A percentile compares a stretch with the other conserved stretches of the same genome.
phyloP scores from a whole-genome alignment of 2,329 filamentous ascomycete genomes.

The Beauveria bassiana region DNA sequence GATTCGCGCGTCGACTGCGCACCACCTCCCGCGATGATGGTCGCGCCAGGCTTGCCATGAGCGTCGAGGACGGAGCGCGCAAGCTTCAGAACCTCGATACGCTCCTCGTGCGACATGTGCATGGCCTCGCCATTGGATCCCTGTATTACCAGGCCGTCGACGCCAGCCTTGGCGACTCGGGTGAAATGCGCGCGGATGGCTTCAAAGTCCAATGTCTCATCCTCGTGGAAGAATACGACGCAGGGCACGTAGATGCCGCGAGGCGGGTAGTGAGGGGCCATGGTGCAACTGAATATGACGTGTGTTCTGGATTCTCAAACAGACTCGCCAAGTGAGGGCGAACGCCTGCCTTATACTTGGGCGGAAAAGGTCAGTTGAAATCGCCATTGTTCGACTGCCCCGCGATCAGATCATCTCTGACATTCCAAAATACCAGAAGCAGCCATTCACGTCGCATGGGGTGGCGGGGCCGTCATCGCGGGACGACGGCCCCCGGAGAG shows the following conservation, averaged over 20 bases:
- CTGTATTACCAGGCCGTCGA: slow-evolving; percentile 69
- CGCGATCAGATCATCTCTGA: not conserved
- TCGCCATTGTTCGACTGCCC: not conserved
- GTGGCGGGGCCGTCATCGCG: not conserved
- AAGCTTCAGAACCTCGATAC: slow-evolving; percentile 53
- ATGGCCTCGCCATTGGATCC: slow-evolving; percentile 81
- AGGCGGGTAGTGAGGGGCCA: slow-evolving; percentile 9
- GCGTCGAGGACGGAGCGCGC: slow-evolving; percentile 58
- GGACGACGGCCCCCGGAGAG: not conserved
- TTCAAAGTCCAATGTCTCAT: slow-evolving; percentile 26
- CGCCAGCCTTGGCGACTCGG: slow-evolving; percentile 54
- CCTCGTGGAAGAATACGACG: slow-evolving; percentile 28
- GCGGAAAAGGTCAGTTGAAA: not conserved
- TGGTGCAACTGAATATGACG: not conserved
- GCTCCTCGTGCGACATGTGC: slow-evolving; percentile 65
- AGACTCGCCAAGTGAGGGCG: not conserved
- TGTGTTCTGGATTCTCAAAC: not conserved
- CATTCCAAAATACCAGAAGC: slow-evolving; percentile 1
- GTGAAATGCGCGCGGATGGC: slow-evolving; percentile 27
- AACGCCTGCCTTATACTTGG: not conserved
- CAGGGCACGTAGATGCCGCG: slow-evolving; percentile 31
- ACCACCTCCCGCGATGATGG: slow-evolving; percentile 70
- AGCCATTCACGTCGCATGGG: not conserved
- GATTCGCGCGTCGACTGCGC: slow-evolving; percentile 69
- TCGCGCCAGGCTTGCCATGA: slow-evolving; percentile 51